Evolutionary conservation across 2,329 filamentous ascomycete genomes (phyloP).

Genomic region (Diaporthe humulicola): DNA sequence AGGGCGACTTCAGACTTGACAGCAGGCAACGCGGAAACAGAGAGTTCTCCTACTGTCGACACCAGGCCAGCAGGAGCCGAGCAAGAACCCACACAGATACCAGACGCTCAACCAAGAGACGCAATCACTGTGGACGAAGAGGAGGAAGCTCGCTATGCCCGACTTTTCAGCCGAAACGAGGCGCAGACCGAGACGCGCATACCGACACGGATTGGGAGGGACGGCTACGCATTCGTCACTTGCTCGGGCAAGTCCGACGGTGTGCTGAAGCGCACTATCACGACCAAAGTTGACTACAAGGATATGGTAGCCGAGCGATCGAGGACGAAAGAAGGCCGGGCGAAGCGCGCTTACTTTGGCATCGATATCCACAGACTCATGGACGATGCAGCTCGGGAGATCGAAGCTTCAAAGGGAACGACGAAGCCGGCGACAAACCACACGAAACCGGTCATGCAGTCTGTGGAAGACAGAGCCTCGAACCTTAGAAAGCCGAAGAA

Average conservation of each 20-base stretch:
- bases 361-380: constrained; percentile 91
- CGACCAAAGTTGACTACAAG: constrained; percentile 69
- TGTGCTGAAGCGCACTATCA: constrained; percentile 66
- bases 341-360: constrained; percentile 86
- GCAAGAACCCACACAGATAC: background rate
- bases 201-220: constrained; percentile 40
- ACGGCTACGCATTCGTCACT: constrained; percentile 60
- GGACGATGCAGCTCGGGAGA: constrained; percentile 75
- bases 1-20: constrained; percentile 41
- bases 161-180: constrained; percentile 43
- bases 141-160: constrained; percentile 40
- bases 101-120: constrained; percentile 22
- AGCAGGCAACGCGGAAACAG: constrained; percentile 34
- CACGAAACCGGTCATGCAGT: constrained; percentile 54
- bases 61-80: background rate
- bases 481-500: constrained; percentile 57
- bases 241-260: constrained; percentile 70
- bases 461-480: constrained; percentile 54
- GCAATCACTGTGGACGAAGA: constrained; percentile 2
- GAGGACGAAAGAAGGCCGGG: constrained; percentile 74
- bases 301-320: constrained; percentile 77
- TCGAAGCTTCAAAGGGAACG: constrained; percentile 51
- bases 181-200: constrained; percentile 42
- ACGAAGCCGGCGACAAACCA: constrained; percentile 46
- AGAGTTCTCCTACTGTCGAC: background rate